A percentile compares a stretch with the other conserved stretches of the same genome.
phyloP scores from a whole-genome alignment of 73 alveolate genomes.

The Strombidium stylifer region DNA sequence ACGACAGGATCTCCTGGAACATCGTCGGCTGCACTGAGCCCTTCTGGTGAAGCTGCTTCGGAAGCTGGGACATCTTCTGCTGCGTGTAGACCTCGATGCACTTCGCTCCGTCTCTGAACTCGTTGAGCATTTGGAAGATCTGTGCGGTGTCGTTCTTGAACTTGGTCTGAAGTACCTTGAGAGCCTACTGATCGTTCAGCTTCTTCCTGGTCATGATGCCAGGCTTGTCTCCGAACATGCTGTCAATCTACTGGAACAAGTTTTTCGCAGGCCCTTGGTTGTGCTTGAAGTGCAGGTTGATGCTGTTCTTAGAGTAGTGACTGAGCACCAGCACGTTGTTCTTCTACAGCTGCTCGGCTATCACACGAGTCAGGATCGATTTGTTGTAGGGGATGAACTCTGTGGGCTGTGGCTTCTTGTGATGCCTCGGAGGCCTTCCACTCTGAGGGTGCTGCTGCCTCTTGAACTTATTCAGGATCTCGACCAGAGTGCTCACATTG shows the following conservation, averaged over 20 bases:
- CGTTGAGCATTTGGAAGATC: background rate
- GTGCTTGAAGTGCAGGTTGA: background rate
- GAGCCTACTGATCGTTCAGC: constrained; percentile 15
- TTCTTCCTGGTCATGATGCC: constrained; percentile 10
- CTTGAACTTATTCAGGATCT: constrained; percentile 7
- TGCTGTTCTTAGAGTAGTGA: constrained; percentile 5
- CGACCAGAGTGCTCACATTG: constrained; percentile 6
- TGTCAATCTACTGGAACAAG: constrained; percentile 11
- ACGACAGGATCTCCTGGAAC: constrained; percentile 15
- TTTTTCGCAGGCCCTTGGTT: background rate
- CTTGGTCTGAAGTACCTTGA: constrained; percentile 16
- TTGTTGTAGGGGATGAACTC: constrained; percentile 34
- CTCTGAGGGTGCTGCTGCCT: background rate
- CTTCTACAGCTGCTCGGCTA: constrained; percentile 10
- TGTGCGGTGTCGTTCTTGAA: constrained; percentile 23
- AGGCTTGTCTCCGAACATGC: constrained; percentile 13
- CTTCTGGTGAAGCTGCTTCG: too few relatives aligned
- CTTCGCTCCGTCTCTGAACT: constrained; percentile 28
- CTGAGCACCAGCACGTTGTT: background rate
- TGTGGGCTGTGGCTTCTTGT: too few relatives aligned
- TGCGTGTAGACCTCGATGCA: constrained; percentile 15
- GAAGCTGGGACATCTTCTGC: background rate
- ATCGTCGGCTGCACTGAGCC: background rate
- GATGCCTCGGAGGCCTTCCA: too few relatives aligned
- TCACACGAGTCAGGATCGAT: constrained; percentile 22